Conservation (phyloP, 352 stramenopile genomes). For the Phytophthora sp. region DNA sequence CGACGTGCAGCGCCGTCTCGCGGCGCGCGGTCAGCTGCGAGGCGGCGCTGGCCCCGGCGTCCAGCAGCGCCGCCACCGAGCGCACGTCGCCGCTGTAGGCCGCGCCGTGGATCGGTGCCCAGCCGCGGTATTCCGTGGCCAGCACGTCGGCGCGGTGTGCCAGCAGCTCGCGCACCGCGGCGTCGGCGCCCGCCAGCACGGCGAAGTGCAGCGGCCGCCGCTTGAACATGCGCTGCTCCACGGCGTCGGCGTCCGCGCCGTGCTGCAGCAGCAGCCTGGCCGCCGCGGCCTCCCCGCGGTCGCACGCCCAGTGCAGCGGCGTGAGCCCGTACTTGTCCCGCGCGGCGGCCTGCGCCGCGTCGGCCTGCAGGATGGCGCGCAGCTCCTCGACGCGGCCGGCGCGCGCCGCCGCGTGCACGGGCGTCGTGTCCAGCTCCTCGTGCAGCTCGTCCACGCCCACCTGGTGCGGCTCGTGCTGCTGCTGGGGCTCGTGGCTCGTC, state of each 20-base stretch:
- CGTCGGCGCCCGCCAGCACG: constrained; percentile 42
- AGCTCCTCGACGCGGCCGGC: constrained; percentile 52
- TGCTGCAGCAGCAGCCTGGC: constrained; percentile 41
- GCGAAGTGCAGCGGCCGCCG: constrained; percentile 74
- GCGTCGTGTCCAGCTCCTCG: constrained; percentile 62
- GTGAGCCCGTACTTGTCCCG: constrained; percentile 80
- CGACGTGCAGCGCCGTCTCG: constrained; percentile 48
- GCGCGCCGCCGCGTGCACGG: constrained; percentile 62
- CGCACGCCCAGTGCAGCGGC: constrained; percentile 73
- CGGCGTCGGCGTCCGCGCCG: constrained; percentile 49
- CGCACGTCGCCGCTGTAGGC: constrained; percentile 46
- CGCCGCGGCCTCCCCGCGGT: constrained; percentile 46
- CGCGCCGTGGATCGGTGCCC: constrained; percentile 59
- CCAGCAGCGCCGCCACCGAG: constrained; percentile 26
- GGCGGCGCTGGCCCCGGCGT: constrained; percentile 20
- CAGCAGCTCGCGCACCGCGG: constrained; percentile 47
- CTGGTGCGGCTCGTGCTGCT: constrained; percentile 37
- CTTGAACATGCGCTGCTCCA: constrained; percentile 76
- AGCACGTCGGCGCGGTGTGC: constrained; percentile 43
- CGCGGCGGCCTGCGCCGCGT: constrained; percentile 33
- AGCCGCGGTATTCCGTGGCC: constrained; percentile 62
- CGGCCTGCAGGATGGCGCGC: constrained; percentile 34
- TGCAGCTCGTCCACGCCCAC: constrained; percentile 73
- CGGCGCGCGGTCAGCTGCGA: constrained; percentile 27
- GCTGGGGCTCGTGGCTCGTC: constrained; percentile 35